Percentiles rank a stretch among this genome's conserved stretches.
These are phyloP conservation scores for Vitis riparia DNA, from an alignment of 164 flowering plant species.

Conservation along the genomic window DNA sequence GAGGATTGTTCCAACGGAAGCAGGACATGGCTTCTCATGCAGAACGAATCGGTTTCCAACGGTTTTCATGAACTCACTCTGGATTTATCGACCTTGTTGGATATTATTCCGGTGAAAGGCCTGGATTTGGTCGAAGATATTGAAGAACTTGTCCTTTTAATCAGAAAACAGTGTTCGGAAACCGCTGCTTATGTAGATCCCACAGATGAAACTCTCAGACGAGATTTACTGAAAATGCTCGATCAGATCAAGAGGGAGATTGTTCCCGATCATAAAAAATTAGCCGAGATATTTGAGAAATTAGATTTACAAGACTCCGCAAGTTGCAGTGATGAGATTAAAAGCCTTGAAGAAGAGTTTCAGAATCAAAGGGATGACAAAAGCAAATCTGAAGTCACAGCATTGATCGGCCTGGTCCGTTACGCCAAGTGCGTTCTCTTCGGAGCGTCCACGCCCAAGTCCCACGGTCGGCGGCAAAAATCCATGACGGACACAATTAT, in stretches of 20 bases:
- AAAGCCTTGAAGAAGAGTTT: constrained; percentile 66
- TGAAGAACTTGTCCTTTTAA: constrained; percentile 48
- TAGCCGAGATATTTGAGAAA: constrained; percentile 33
- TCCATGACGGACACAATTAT: constrained; percentile 28
- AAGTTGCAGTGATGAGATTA: constrained; percentile 65
- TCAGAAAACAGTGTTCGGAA: constrained; percentile 51
- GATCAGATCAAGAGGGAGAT: constrained; percentile 54
- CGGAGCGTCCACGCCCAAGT: constrained; percentile 52
- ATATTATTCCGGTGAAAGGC: constrained; percentile 58
- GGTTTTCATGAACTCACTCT: constrained; percentile 51
- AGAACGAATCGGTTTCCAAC: constrained; percentile 38
- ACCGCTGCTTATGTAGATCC: constrained; percentile 32
- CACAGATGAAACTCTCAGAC: constrained; percentile 36
- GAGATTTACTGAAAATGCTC: constrained; percentile 38
- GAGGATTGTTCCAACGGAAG: constrained; percentile 54
- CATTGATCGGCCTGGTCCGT: constrained; percentile 69
- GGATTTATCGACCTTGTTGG: constrained; percentile 72
- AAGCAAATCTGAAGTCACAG: constrained; percentile 35
- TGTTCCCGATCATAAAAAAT: constrained; percentile 48
- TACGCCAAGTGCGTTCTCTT: constrained; percentile 75
- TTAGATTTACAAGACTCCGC: constrained; percentile 46
- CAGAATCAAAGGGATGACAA: constrained; percentile 48
- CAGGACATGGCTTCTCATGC: constrained; percentile 60
- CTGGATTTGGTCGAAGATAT: constrained; percentile 53
- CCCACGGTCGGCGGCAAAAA: constrained; percentile 9